A percentile compares a stretch with the other conserved stretches of the same genome.
These are phyloP conservation scores for Fusarium sp. DNA, from an alignment of 2,329 filamentous ascomycete species.

Conservation along the genomic window DNA sequence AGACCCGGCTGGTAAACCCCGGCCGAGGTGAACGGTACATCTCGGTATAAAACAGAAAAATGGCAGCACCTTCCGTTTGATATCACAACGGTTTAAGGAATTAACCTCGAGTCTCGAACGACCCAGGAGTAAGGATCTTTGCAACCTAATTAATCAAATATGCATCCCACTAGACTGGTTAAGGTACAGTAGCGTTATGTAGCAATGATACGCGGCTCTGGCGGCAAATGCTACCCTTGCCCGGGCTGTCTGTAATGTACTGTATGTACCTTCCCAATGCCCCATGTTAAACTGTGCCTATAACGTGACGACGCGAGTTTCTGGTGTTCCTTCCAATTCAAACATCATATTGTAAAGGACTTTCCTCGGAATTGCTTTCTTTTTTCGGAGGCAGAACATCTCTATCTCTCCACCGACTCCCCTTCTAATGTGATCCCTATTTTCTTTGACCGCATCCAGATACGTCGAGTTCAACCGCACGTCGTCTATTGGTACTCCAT, in stretches of 20 bases:
- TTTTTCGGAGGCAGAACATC: constrained; percentile 6
- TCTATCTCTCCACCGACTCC: constrained; percentile 7
- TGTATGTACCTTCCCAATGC: constrained; percentile 2
- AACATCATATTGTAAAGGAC: constrained; percentile 14
- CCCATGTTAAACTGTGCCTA: not conserved
- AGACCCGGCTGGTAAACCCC: constrained; percentile 38
- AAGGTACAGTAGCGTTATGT: constrained; percentile 13
- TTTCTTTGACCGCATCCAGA: not conserved
- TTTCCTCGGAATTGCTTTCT: constrained; percentile 34
- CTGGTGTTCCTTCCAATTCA: constrained; percentile 19
- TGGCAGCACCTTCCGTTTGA: constrained; percentile 24
- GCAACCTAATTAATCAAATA: constrained; percentile 22
- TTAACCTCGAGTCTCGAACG: constrained; percentile 19
- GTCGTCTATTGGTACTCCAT: constrained; percentile 4
- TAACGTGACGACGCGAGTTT: constrained; percentile 15
- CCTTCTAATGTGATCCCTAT: constrained; percentile 19
- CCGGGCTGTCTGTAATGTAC: not conserved
- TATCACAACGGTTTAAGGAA: not conserved
- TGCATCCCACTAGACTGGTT: constrained; percentile 26
- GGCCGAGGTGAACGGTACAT: constrained; percentile 25
- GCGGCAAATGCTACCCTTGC: constrained; percentile 38
- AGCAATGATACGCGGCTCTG: constrained; percentile 38
- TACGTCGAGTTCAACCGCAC: constrained; percentile 20
- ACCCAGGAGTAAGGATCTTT: constrained; percentile 23
- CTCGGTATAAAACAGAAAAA: constrained; percentile 18